A percentile compares a stretch with the other conserved stretches of the same genome.
These are phyloP conservation scores for Erysiphe pulchra DNA, from an alignment of 2,329 filamentous ascomycete species.

Conservation along the genomic window DNA sequence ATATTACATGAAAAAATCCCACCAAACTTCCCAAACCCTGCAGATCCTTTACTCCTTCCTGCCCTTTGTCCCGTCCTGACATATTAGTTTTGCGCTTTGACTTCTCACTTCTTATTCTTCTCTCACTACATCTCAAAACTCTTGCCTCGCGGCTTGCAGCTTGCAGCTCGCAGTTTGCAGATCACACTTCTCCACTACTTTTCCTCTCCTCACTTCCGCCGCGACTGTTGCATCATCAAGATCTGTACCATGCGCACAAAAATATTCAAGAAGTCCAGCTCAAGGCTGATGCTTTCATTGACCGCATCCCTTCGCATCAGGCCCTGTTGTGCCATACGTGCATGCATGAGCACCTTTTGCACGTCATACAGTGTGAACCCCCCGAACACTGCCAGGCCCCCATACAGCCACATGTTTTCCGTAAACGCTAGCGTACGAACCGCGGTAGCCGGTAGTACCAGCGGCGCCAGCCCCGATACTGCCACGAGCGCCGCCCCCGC, in stretches of 20 bases:
- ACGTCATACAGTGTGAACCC: constrained; percentile 98
- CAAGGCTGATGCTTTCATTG: constrained; percentile 80
- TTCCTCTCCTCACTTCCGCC: constrained; percentile 19
- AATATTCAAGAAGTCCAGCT: constrained; percentile 96
- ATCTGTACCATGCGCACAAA: constrained; percentile 92
- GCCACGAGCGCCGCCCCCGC: constrained; percentile 82
- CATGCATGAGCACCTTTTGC: constrained; percentile 82
- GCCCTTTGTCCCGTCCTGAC: no score
- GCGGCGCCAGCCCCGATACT: constrained; percentile 70
- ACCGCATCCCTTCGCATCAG: constrained; percentile 66
- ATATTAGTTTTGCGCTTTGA: no score
- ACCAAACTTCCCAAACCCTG: no score
- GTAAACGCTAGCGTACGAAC: constrained; percentile 65
- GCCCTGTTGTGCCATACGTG: constrained; percentile 60
- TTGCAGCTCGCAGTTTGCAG: no score
- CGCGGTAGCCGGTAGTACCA: constrained; percentile 73
- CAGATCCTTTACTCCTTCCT: no score
- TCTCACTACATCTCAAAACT: no score
- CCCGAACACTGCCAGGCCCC: constrained; percentile 82
- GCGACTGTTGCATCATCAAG: constrained; percentile 37
- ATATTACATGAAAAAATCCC: no score
- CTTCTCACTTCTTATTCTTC: no score
- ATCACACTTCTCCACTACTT: no score
- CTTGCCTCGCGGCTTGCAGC: no score
- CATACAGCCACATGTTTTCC: constrained; percentile 88